These are phyloP conservation scores for Primulina huaijiensis DNA, from an alignment of 257 asterid genomes.

Conservation along the genomic window DNA sequence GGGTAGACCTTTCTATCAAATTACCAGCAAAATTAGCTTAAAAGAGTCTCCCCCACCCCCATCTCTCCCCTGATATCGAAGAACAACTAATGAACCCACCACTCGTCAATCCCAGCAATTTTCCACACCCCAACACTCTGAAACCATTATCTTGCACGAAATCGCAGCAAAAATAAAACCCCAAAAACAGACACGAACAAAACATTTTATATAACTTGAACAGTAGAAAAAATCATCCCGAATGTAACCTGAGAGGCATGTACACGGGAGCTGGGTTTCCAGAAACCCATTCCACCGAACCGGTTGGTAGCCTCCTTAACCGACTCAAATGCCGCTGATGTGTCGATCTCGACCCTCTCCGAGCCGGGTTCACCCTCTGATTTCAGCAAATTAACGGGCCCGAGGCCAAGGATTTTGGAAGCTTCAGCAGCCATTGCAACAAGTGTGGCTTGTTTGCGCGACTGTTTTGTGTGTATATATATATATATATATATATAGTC, in stretches of 20 bases:
- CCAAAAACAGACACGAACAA: not conserved
- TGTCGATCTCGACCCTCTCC: conserved; percentile 41
- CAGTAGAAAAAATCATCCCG: too few relatives aligned
- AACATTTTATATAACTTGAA: too few relatives aligned
- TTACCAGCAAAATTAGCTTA: not conserved
- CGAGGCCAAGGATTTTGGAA: too few relatives aligned
- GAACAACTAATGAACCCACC: too few relatives aligned
- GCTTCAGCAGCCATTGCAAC: not conserved
- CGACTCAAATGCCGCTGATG: conserved; percentile 49
- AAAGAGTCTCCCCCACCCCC: too few relatives aligned
- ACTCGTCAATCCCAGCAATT: too few relatives aligned
- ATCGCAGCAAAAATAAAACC: not conserved
- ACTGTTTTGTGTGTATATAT: too few relatives aligned
- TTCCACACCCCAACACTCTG: too few relatives aligned
- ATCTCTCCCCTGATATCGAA: too few relatives aligned
- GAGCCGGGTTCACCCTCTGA: not conserved
- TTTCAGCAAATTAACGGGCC: too few relatives aligned
- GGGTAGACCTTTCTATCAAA: not conserved
- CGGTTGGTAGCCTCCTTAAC: conserved; percentile 47
- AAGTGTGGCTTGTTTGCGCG: not conserved
- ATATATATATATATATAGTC: too few relatives aligned
- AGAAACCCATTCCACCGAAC: conserved; percentile 55
- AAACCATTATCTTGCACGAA: too few relatives aligned
- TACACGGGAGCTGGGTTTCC: conserved; percentile 36
- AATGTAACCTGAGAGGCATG: not conserved